Evolutionary conservation across 2,329 filamentous ascomycete genomes (phyloP).

Genomic region (Pestalotiopsis sp.): DNA sequence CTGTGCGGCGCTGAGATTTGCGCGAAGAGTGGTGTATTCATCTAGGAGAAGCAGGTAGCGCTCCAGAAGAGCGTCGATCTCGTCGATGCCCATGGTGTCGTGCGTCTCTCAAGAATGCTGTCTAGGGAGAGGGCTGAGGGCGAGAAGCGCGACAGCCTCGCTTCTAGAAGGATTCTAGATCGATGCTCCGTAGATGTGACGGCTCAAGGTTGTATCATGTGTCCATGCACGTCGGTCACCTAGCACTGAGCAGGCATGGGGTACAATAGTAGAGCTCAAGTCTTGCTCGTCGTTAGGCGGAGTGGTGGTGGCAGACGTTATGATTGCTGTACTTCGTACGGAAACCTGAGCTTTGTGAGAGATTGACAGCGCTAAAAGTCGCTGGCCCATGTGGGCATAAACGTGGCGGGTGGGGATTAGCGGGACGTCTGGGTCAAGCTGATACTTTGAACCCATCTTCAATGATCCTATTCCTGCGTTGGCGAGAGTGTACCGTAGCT

Average conservation of each 20-base stretch:
- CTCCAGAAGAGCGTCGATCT: slow-evolving; percentile 66
- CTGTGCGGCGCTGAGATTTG: slow-evolving; percentile 56
- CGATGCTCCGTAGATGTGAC: neutral
- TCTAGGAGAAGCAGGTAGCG: slow-evolving; percentile 69
- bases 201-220: neutral
- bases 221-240: neutral
- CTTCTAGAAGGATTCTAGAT: neutral
- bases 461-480: neutral
- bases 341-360: neutral
- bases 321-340: neutral
- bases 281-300: neutral
- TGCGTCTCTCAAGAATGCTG: neutral
- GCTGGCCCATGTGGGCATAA: neutral
- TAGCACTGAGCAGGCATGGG: neutral
- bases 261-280: neutral
- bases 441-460: neutral
- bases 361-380: slow-evolving; percentile 1
- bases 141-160: neutral
- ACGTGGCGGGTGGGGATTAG: slow-evolving; percentile 5
- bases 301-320: neutral
- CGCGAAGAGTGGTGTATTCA: slow-evolving; percentile 64
- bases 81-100: slow-evolving; percentile 30
- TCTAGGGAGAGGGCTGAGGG: neutral
- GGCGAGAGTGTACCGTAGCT: neutral
- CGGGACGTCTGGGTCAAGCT: neutral